These are phyloP conservation scores for Aspergillus pseudoglaucus DNA, from an alignment of 2,329 filamentous ascomycete species.

Conservation along the genomic window DNA sequence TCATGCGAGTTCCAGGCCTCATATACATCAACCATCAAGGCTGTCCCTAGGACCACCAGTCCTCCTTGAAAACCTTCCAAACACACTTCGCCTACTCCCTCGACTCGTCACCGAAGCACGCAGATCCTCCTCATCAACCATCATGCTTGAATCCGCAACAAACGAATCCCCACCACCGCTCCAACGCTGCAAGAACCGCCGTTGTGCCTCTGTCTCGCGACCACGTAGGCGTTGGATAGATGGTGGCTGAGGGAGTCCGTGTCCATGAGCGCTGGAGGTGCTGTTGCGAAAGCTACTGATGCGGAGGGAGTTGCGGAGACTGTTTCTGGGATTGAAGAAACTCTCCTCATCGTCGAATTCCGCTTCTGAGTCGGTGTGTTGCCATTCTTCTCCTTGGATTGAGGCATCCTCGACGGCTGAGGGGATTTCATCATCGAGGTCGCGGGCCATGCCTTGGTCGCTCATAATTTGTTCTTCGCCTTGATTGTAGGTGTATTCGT, in stretches of 20 bases:
- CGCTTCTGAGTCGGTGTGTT: constrained; percentile 71
- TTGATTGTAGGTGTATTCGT: too few species aligned
- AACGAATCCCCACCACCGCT: constrained; percentile 32
- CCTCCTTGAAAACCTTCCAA: constrained; percentile 36
- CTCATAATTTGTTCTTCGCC: constrained; percentile 42
- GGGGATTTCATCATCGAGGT: constrained; percentile 66
- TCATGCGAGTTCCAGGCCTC: background rate
- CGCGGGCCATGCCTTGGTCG: constrained; percentile 54
- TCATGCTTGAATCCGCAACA: constrained; percentile 25
- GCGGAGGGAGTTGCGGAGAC: constrained; percentile 19
- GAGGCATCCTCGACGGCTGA: constrained; percentile 44
- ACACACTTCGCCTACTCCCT: constrained; percentile 26
- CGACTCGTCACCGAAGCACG: constrained; percentile 28
- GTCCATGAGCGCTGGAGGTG: constrained; percentile 23
- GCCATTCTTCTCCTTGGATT: constrained; percentile 56
- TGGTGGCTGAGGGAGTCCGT: constrained; percentile 23
- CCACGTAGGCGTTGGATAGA: constrained; percentile 8
- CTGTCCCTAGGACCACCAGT: constrained; percentile 43
- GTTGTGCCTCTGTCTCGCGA: constrained; percentile 34
- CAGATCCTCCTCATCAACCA: constrained; percentile 30
- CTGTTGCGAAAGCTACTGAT: constrained; percentile 27
- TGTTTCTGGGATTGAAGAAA: constrained; percentile 19
- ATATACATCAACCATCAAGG: constrained; percentile 38
- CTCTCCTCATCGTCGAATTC: constrained; percentile 45
- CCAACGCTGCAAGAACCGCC: constrained; percentile 34